Conservation (phyloP, 805 yeast genomes). For the Cyberlindnera misumaiensis region DNA sequence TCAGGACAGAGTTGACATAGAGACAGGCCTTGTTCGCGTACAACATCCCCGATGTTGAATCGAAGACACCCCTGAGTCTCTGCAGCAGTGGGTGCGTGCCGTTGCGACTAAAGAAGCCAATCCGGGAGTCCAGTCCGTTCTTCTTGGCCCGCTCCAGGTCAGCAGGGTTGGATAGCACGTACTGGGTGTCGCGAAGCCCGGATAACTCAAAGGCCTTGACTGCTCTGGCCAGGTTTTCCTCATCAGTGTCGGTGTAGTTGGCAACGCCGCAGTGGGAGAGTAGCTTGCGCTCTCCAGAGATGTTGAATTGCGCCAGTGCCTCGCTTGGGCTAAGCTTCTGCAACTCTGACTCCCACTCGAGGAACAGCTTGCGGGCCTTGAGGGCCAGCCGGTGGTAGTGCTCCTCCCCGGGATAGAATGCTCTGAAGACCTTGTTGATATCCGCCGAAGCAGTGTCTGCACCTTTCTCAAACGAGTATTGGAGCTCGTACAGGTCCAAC, state of each 20-base stretch:
- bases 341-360: slow-evolving; percentile 13
- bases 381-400: slow-evolving; percentile 26
- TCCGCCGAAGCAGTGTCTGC: slow-evolving; percentile 38
- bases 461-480: slow-evolving; percentile 29
- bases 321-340: slow-evolving; percentile 1
- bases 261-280: slow-evolving; percentile 12
- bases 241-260: slow-evolving; percentile 8
- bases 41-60: slow-evolving; percentile 28
- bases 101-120: slow-evolving; percentile 16
- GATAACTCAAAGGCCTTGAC: slow-evolving; percentile 7
- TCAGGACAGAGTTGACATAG: slow-evolving; percentile 24
- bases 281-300: slow-evolving; percentile 8
- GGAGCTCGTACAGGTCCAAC: slow-evolving; percentile 23
- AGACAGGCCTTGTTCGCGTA: slow-evolving; percentile 29
- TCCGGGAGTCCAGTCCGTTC: slow-evolving; percentile 23
- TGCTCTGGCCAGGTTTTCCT: slow-evolving; percentile 10
- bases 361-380: slow-evolving; percentile 12
- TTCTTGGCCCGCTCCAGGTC: slow-evolving; percentile 28
- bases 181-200: slow-evolving; percentile 11
- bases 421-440: slow-evolving; percentile 33
- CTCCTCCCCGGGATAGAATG: slow-evolving; percentile 30
- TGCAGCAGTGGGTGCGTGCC: slow-evolving; percentile 7
- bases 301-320: slow-evolving; percentile 12
- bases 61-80: slow-evolving; percentile 20
- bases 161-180: slow-evolving; percentile 22